Percentiles rank a stretch among this genome's conserved stretches.
phyloP scores from a whole-genome alignment of 2,329 filamentous ascomycete genomes.

The Zarea fungicola region DNA sequence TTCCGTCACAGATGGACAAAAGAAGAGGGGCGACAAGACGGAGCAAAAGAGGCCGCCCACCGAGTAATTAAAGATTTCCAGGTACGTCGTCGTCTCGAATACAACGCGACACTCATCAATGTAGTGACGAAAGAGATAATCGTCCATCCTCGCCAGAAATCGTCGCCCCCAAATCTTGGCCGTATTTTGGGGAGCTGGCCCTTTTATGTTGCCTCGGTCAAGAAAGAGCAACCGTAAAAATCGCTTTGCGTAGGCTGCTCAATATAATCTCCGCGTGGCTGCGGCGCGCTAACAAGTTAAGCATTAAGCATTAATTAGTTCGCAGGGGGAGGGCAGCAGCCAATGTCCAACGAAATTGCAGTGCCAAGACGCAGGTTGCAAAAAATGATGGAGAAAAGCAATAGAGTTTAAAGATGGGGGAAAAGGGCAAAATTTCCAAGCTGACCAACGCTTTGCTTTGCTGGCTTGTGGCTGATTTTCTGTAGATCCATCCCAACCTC shows the following conservation, averaged over 20 bases:
- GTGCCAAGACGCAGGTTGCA: neutral
- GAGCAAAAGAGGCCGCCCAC: slow-evolving; percentile 31
- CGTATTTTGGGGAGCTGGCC: no score
- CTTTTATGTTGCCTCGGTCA: no score
- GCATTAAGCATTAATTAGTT: neutral
- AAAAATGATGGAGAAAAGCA: neutral
- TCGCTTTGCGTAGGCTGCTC: neutral
- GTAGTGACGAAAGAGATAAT: slow-evolving; percentile 50
- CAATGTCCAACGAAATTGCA: neutral
- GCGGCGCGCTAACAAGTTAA: neutral
- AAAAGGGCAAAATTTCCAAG: neutral
- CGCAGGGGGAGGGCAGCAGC: no score
- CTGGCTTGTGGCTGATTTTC: neutral
- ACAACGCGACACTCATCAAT: slow-evolving; percentile 45
- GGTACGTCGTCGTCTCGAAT: slow-evolving; percentile 47
- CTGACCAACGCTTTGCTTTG: neutral
- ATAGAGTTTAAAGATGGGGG: neutral
- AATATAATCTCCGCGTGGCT: neutral
- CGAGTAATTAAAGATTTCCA: slow-evolving; percentile 57
- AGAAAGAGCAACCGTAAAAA: neutral
- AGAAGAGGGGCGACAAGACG: slow-evolving; percentile 7
- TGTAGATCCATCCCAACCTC: slow-evolving; percentile 10
- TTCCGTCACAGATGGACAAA: no score
- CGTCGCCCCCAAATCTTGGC: no score
- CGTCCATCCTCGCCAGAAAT: slow-evolving; percentile 41